Percentiles rank a stretch among this genome's conserved stretches.
Evolutionary conservation across 2,329 filamentous ascomycete species (phyloP).

Genomic region (Cladosporium sp.): DNA sequence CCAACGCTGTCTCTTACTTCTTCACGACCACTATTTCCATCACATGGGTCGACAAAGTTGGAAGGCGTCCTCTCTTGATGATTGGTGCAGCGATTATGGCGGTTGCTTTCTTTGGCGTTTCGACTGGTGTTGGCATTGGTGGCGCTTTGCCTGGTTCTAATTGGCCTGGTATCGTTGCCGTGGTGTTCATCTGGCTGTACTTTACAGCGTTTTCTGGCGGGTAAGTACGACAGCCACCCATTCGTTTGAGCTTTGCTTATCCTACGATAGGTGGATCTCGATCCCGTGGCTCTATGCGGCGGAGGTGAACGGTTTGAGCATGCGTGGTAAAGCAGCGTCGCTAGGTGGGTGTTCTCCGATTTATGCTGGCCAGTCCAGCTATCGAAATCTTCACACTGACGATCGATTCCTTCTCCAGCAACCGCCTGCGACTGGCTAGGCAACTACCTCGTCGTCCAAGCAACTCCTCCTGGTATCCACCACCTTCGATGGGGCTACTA

Average conservation of each 20-base stretch:
- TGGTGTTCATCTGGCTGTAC: constrained; percentile 68
- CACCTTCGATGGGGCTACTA: constrained; percentile 32
- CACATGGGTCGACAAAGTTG: constrained; percentile 65
- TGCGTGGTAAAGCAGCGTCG: constrained; percentile 56
- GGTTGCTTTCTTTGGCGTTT: constrained; percentile 36
- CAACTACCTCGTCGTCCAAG: constrained; percentile 44
- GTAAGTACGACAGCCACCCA: background rate
- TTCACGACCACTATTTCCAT: constrained; percentile 59
- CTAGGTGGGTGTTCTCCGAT: constrained; percentile 11
- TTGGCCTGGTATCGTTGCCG: constrained; percentile 43
- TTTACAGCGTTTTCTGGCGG: constrained; percentile 68
- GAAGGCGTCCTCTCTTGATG: constrained; percentile 43
- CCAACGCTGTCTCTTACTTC: constrained; percentile 55
- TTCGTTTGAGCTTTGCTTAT: background rate
- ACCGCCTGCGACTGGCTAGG: constrained; percentile 58
- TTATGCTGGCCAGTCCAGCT: background rate
- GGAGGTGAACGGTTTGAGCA: constrained; percentile 52
- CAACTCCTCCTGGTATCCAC: constrained; percentile 27
- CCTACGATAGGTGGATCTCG: constrained; percentile 23
- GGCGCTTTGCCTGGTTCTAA: constrained; percentile 39
- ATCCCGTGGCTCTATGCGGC: constrained; percentile 29
- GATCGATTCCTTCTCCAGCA: constrained; percentile 35
- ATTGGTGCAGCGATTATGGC: constrained; percentile 47
- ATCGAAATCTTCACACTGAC: background rate
- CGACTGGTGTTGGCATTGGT: constrained; percentile 30